These are phyloP conservation scores for Colletotrichum siamense DNA, from an alignment of 2,329 filamentous ascomycete species.

Conservation along the genomic window DNA sequence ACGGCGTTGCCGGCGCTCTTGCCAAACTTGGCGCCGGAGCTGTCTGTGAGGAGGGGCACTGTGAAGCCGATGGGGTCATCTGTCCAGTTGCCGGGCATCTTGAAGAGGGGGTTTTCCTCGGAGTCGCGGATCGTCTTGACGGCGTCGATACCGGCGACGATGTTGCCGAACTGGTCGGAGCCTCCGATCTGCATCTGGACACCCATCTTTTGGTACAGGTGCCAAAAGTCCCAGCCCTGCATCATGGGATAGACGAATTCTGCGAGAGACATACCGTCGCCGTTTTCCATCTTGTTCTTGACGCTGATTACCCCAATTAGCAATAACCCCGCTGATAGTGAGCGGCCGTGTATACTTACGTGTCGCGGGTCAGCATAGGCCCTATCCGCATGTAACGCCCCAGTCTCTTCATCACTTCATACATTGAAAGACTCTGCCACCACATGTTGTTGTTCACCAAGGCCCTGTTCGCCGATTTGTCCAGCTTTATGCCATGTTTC, in stretches of 20 bases:
- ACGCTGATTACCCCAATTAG: constrained; percentile 49
- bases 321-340: background rate
- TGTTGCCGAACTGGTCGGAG: constrained; percentile 96
- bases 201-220: constrained; percentile 71
- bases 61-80: constrained; percentile 83
- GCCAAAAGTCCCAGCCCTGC: constrained; percentile 97
- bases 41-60: constrained; percentile 85
- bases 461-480: constrained; percentile 70
- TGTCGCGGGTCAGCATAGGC: constrained; percentile 87
- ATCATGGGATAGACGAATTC: constrained; percentile 94
- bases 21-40: constrained; percentile 88
- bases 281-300: constrained; percentile 81
- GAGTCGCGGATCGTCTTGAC: constrained; percentile 75
- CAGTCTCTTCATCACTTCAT: constrained; percentile 77
- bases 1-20: constrained; percentile 94
- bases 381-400: constrained; percentile 80
- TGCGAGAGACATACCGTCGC: constrained; percentile 91
- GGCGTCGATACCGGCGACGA: constrained; percentile 85
- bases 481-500: constrained; percentile 67
- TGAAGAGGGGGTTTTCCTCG: constrained; percentile 50
- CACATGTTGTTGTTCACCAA: constrained; percentile 85
- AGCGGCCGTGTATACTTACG: constrained; percentile 58
- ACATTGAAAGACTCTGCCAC: constrained; percentile 74
- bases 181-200: constrained; percentile 91
- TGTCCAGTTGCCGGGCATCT: constrained; percentile 45